Evolutionary conservation across 495 filamentous ascomycete species (phyloP).

Genomic region (Peziza echinospora): DNA sequence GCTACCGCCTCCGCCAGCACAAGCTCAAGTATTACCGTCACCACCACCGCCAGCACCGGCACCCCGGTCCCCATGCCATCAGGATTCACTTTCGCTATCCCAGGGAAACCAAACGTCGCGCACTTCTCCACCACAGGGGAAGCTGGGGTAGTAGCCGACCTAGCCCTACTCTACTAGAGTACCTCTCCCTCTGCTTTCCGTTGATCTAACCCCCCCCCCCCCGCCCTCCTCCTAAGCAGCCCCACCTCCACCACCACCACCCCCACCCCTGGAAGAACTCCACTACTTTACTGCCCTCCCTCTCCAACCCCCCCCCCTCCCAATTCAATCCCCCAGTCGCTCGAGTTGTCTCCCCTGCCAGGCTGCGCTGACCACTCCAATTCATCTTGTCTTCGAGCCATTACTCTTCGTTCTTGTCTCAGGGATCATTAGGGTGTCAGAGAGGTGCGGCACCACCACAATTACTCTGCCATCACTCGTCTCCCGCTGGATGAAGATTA

Average conservation of each 20-base stretch:
- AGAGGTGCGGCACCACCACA: background rate
- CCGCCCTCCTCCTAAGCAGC: background rate
- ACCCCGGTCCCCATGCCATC: no score
- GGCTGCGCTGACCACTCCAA: background rate
- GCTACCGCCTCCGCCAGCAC: no score
- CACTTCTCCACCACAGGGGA: no score
- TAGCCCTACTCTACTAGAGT: conserved; percentile 6
- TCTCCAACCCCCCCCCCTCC: background rate
- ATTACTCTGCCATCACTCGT: background rate
- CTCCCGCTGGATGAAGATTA: background rate
- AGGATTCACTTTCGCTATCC: background rate
- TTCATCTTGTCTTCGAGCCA: background rate
- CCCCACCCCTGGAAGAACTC: no score
- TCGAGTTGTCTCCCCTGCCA: no score
- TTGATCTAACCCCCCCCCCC: background rate
- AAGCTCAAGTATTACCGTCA: no score
- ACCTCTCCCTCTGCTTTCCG: conserved; percentile 6
- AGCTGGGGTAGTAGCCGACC: no score
- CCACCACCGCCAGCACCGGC: no score
- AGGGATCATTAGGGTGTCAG: background rate
- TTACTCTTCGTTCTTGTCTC: background rate
- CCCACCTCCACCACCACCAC: no score
- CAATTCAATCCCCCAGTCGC: background rate
- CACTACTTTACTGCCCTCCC: no score
- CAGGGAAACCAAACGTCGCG: no score